Conservation (phyloP, 495 filamentous ascomycete genomes). For the Penicillium chermesinum region DNA sequence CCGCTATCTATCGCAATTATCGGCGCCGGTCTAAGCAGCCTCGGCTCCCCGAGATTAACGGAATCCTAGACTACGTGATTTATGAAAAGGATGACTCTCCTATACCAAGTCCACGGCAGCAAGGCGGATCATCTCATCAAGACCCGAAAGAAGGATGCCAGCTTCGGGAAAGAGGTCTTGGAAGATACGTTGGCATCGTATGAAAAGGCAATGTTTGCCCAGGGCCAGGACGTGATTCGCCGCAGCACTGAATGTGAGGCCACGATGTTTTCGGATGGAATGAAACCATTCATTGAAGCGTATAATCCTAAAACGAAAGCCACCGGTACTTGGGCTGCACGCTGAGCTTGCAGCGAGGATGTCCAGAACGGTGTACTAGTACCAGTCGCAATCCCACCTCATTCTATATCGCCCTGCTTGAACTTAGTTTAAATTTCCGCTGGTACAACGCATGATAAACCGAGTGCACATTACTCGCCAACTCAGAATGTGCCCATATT, state of each 20-base stretch:
- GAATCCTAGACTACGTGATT: slow-evolving; percentile 36
- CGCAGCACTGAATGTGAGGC: slow-evolving; percentile 2
- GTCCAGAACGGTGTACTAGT: too few species aligned
- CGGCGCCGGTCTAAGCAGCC: slow-evolving; percentile 50
- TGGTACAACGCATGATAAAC: too few species aligned
- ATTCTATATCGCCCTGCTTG: too few species aligned
- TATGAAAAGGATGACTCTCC: slow-evolving; percentile 43
- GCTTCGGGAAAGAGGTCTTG: background rate
- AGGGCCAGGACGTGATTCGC: slow-evolving; percentile 1
- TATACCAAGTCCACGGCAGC: slow-evolving; percentile 9
- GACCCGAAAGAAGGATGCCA: background rate
- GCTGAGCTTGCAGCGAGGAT: too few species aligned
- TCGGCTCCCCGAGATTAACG: slow-evolving; percentile 44
- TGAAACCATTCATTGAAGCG: too few species aligned
- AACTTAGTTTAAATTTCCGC: too few species aligned
- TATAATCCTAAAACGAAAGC: too few species aligned
- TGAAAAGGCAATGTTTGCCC: slow-evolving; percentile 2
- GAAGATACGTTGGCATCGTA: background rate
- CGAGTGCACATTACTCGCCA: too few species aligned
- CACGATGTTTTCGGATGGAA: slow-evolving; percentile 1
- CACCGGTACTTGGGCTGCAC: too few species aligned
- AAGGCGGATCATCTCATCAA: slow-evolving; percentile 38
- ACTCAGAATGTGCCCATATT: too few species aligned
- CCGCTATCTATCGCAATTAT: slow-evolving; percentile 46
- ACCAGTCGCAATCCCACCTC: too few species aligned